Conservation (phyloP, 371 early-diverging fungal species). For the Lichtheimia ornata region DNA sequence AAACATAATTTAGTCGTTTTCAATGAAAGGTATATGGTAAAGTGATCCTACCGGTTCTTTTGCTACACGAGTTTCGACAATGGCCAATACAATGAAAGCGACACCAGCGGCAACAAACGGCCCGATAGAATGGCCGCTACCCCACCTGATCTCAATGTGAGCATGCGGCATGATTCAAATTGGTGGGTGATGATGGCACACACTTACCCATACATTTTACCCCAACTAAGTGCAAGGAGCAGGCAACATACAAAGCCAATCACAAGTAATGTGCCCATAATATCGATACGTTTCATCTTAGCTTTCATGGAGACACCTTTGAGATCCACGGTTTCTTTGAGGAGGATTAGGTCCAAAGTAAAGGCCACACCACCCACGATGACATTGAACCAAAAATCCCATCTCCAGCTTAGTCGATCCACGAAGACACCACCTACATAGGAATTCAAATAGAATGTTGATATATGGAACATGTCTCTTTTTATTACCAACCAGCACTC, state of each 20-base stretch:
- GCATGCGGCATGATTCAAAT: too few species aligned
- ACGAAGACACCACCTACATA: slow-evolving; percentile 71
- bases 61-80: slow-evolving; percentile 16
- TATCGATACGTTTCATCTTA: slow-evolving; percentile 70
- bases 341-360: slow-evolving; percentile 50
- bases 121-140: slow-evolving; percentile 11
- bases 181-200: background rate
- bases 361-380: slow-evolving; percentile 68
- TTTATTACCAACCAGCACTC: too few species aligned
- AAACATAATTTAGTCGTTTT: background rate
- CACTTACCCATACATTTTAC: slow-evolving; percentile 2
- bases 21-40: slow-evolving; percentile 11
- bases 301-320: slow-evolving; percentile 33
- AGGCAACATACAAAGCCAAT: slow-evolving; percentile 36
- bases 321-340: slow-evolving; percentile 43
- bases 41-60: slow-evolving; percentile 15
- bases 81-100: slow-evolving; percentile 7
- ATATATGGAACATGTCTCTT: too few species aligned
- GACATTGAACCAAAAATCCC: slow-evolving; percentile 79
- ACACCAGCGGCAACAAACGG: slow-evolving; percentile 19
- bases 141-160: slow-evolving; percentile 6
- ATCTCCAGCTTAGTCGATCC: slow-evolving; percentile 68
- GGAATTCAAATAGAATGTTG: background rate
- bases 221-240: slow-evolving; percentile 59
- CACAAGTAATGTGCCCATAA: slow-evolving; percentile 28